Percentiles rank a stretch among this genome's conserved stretches.
Evolutionary conservation across 1,139 yeast species (phyloP).

Genomic region (Zygosaccharomyces sapae): DNA sequence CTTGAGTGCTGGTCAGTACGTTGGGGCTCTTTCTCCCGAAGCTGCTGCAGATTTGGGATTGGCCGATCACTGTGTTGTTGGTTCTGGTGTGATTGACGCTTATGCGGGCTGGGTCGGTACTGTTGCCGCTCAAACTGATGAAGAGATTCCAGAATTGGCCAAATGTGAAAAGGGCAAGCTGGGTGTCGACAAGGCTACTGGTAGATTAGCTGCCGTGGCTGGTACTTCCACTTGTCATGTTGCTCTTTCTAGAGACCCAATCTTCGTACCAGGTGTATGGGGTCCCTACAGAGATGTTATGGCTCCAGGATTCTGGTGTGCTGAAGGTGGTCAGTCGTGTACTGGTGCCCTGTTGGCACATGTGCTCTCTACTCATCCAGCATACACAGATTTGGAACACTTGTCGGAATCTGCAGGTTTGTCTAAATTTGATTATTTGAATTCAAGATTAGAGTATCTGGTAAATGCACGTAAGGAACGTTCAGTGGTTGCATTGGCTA

Average conservation of each 20-base stretch:
- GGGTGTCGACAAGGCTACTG: conserved; percentile 60
- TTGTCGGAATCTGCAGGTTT: conserved; percentile 60
- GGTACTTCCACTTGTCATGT: conserved; percentile 98
- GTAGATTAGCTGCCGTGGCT: conserved; percentile 94
- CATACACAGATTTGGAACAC: conserved; percentile 64
- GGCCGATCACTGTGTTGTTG: conserved; percentile 74
- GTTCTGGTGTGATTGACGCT: conserved; percentile 95
- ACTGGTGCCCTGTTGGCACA: conserved; percentile 93
- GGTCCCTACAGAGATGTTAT: conserved; percentile 94
- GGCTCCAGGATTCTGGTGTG: conserved; percentile 86
- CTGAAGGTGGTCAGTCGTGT: conserved; percentile 97
- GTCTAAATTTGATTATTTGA: conserved; percentile 78
- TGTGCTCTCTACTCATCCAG: conserved; percentile 84
- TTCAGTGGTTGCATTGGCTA: conserved; percentile 75
- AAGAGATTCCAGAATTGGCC: conserved; percentile 45
- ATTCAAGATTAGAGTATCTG: conserved; percentile 65
- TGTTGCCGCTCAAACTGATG: conserved; percentile 74
- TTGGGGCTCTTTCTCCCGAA: conserved; percentile 60
- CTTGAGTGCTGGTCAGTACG: conserved; percentile 81
- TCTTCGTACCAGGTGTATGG: conserved; percentile 96
- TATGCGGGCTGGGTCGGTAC: conserved; percentile 99
- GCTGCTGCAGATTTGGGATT: conserved; percentile 84
- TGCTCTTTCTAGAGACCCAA: conserved; percentile 77
- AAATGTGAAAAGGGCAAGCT: conserved; percentile 42
- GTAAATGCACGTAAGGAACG: conserved; percentile 54